These are phyloP conservation scores for Yamadazyma siamensis DNA, from an alignment of 1,139 yeast genomes.

Conservation along the genomic window DNA sequence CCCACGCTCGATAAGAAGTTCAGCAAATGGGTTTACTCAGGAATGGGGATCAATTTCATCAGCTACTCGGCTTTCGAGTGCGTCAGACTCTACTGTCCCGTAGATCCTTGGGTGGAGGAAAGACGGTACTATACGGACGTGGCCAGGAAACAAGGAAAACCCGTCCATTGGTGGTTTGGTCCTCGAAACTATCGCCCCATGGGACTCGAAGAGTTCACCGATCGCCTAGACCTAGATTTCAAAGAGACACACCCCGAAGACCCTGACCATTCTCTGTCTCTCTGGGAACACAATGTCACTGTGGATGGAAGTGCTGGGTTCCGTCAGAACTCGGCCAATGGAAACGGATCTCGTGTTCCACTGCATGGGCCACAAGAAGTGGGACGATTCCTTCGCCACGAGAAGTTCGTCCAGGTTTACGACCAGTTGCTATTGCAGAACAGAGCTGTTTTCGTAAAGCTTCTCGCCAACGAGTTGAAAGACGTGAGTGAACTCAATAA, in stretches of 20 bases:
- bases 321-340: too few relatives aligned
- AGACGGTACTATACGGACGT: conserved; percentile 46
- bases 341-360: too few relatives aligned
- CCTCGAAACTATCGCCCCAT: conserved; percentile 54
- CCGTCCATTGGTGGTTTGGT: conserved; percentile 57
- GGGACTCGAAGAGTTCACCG: conserved; percentile 27
- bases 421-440: conserved; percentile 23
- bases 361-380: background rate
- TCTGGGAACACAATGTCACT: background rate
- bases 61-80: conserved; percentile 47
- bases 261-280: too few relatives aligned
- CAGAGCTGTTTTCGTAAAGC: conserved; percentile 14
- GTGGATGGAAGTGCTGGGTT: background rate
- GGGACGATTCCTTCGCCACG: conserved; percentile 6
- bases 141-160: conserved; percentile 40
- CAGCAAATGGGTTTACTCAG: conserved; percentile 14
- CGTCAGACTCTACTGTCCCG: conserved; percentile 45
- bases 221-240: background rate
- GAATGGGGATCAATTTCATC: conserved; percentile 23
- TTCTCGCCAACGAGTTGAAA: conserved; percentile 22
- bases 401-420: conserved; percentile 20
- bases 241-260: too few relatives aligned
- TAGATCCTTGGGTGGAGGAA: conserved; percentile 67
- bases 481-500: conserved; percentile 36
- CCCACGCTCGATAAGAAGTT: conserved; percentile 12